Conservation (phyloP, 2,329 filamentous ascomycete species). For the Colletotrichum eleusines region DNA sequence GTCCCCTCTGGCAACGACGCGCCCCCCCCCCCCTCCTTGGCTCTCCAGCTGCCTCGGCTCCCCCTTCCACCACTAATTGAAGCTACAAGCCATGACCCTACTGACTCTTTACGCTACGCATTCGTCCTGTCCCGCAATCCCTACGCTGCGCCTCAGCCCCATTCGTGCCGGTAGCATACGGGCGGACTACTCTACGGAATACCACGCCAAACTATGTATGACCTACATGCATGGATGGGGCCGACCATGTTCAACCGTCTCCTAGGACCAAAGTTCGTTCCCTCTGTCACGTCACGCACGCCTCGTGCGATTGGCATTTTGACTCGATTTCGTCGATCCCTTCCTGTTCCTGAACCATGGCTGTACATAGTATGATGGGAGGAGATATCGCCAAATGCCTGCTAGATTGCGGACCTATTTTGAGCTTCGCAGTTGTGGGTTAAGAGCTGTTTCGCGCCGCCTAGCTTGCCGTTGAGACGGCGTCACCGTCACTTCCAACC, state of each 20-base stretch:
- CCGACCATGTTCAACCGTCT: slow-evolving; percentile 8
- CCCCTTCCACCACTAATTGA: background rate
- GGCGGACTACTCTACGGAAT: too few species aligned
- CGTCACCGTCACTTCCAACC: slow-evolving; percentile 19
- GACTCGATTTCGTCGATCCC: slow-evolving; percentile 11
- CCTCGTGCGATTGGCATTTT: slow-evolving; percentile 4
- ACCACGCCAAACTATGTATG: background rate
- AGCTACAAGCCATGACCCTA: background rate
- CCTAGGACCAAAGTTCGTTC: background rate
- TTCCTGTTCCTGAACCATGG: slow-evolving; percentile 30
- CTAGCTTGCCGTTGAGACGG: slow-evolving; percentile 16
- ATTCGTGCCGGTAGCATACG: background rate
- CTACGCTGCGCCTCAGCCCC: background rate
- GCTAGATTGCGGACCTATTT: background rate
- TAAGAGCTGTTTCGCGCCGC: background rate
- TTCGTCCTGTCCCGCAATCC: background rate
- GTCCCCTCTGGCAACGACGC: slow-evolving; percentile 8
- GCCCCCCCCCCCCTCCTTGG: background rate
- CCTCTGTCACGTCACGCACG: background rate
- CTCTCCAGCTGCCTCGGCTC: background rate
- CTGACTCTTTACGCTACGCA: background rate
- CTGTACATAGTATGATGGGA: background rate
- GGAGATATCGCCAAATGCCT: background rate
- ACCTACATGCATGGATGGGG: slow-evolving; percentile 1
- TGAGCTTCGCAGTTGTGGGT: background rate